Conservation (phyloP, 2,329 filamentous ascomycete species). For the Fusarium chlamydosporum region DNA sequence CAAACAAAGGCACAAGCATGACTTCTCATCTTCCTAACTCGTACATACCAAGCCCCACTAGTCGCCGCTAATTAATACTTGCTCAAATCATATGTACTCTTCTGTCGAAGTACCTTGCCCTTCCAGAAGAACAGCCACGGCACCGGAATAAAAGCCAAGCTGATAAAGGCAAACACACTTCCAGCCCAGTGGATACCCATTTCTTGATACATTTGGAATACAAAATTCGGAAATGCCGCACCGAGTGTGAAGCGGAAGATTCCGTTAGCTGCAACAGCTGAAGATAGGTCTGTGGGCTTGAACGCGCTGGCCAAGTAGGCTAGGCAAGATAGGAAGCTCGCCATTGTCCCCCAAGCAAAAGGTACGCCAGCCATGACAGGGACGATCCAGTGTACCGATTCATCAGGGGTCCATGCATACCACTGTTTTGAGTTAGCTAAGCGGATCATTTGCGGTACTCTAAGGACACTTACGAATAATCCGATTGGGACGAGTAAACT, state of each 20-base stretch:
- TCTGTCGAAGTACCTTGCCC: conserved; percentile 1
- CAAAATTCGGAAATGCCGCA: conserved; percentile 13
- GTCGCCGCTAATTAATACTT: background rate
- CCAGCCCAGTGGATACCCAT: conserved; percentile 17
- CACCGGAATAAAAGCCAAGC: conserved; percentile 6
- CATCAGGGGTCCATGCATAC: conserved; percentile 27
- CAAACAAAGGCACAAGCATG: background rate
- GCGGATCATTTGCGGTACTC: background rate
- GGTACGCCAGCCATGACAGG: conserved; percentile 19
- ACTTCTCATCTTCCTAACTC: background rate
- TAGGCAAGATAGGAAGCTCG: conserved; percentile 3
- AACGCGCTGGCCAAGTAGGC: conserved; percentile 9
- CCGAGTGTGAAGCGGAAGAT: conserved; percentile 11
- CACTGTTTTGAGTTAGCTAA: conserved; percentile 4
- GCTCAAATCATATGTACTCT: conserved; percentile 1
- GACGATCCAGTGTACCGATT: conserved; percentile 23
- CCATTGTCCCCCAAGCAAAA: conserved; percentile 24
- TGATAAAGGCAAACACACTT: conserved; percentile 6
- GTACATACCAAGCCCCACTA: too few relatives aligned
- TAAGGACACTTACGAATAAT: conserved; percentile 7
- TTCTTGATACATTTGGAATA: background rate
- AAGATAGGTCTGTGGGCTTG: background rate
- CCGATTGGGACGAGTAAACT: conserved; percentile 21
- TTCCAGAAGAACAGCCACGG: conserved; percentile 18
- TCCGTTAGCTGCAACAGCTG: conserved; percentile 14